These are phyloP conservation scores for Termitomyces sp. DNA, from an alignment of 768 basidiomycete genomes.

Conservation along the genomic window DNA sequence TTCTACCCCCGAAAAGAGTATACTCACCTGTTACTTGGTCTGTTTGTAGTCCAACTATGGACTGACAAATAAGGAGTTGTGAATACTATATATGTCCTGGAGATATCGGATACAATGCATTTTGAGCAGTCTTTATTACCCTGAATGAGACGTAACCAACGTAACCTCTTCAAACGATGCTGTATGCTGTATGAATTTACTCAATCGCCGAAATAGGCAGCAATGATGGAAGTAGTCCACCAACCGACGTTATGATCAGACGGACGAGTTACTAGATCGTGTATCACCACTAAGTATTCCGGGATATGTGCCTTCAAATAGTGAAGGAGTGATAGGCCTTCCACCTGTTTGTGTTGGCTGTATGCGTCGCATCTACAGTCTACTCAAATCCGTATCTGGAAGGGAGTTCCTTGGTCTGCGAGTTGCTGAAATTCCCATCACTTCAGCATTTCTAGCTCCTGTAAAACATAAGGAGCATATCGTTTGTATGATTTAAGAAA, in stretches of 20 bases:
- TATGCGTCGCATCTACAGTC: neutral
- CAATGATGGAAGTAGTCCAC: neutral
- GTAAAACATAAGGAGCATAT: neutral
- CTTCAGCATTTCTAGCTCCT: conserved; percentile 18
- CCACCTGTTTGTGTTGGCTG: neutral
- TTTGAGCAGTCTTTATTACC: neutral
- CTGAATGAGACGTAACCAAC: neutral
- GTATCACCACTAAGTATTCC: neutral
- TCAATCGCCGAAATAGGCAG: neutral
- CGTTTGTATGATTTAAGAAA: neutral
- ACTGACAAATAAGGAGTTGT: neutral
- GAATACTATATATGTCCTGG: too few species aligned
- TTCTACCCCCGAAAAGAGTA: too few species aligned
- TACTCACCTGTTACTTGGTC: too few species aligned
- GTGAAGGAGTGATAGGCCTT: neutral
- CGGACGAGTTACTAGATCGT: neutral
- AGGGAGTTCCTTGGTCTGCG: neutral
- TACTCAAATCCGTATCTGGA: neutral
- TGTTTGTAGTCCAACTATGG: too few species aligned
- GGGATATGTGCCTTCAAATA: neutral
- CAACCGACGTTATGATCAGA: neutral
- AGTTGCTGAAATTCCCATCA: neutral
- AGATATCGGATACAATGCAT: neutral
- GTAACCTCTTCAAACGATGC: neutral
- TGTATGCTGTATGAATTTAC: neutral